These are phyloP conservation scores for Ganoderma sinense DNA, from an alignment of 1,284 basidiomycete genomes.

Conservation along the genomic window DNA sequence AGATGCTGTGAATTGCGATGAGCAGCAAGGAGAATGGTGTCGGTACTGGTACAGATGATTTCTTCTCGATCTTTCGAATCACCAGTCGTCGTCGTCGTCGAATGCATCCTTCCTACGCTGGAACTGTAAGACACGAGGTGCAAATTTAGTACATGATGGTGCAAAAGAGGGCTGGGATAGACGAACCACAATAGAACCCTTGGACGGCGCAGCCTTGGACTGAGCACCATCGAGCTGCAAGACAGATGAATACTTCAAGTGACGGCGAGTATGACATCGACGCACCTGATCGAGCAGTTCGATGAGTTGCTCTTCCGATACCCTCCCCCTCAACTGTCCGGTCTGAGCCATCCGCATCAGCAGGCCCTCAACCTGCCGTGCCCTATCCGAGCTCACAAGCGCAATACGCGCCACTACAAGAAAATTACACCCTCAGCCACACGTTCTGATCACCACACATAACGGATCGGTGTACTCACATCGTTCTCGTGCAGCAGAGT, in stretches of 20 bases:
- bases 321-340: conserved; percentile 88
- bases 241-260: not conserved
- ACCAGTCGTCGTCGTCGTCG: conserved; percentile 77
- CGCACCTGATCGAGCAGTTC: conserved; percentile 91
- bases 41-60: conserved; percentile 3
- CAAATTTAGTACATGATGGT: not conserved
- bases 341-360: conserved; percentile 91
- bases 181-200: conserved; percentile 76
- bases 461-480: conserved; percentile 63
- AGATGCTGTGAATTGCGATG: not conserved
- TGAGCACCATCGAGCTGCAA: conserved; percentile 72
- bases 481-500: conserved; percentile 88
- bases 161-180: not conserved
- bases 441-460: not conserved
- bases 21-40: not conserved
- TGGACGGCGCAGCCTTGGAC: conserved; percentile 59
- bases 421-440: not conserved
- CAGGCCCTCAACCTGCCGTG: conserved; percentile 86
- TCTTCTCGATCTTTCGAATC: conserved; percentile 3
- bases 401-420: conserved; percentile 83
- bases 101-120: conserved; percentile 72
- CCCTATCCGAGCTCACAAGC: conserved; percentile 90
- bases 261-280: conserved; percentile 6
- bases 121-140: conserved; percentile 55
- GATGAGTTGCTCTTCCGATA: conserved; percentile 91